Percentiles rank a stretch among this genome's conserved stretches.
Conservation (phyloP, 805 yeast genomes). For the Wickerhamomyces chambardii region DNA sequence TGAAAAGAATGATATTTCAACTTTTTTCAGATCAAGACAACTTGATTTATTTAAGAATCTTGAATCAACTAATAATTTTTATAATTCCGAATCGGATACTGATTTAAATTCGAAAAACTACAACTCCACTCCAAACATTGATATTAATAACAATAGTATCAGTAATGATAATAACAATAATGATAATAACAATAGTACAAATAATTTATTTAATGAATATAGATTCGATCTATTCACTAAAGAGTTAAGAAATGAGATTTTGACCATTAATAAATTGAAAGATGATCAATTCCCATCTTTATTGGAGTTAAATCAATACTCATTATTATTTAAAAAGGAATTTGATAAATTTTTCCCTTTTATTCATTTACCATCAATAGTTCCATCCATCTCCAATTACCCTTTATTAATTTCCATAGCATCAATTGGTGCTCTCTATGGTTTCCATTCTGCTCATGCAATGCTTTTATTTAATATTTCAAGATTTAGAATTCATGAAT, state of each 20-base stretch:
- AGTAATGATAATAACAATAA: too few relatives aligned
- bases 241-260: slow-evolving; percentile 43
- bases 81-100: too few relatives aligned
- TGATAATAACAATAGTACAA: too few relatives aligned
- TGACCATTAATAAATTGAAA: slow-evolving; percentile 41
- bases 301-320: slow-evolving; percentile 69
- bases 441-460: slow-evolving; percentile 74
- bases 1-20: slow-evolving; percentile 39
- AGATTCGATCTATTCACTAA: slow-evolving; percentile 33
- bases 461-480: slow-evolving; percentile 60
- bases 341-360: slow-evolving; percentile 81
- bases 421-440: slow-evolving; percentile 82
- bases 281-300: slow-evolving; percentile 63
- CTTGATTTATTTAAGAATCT: slow-evolving; percentile 50
- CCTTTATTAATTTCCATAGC: slow-evolving; percentile 77
- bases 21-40: slow-evolving; percentile 57
- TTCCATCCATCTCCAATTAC: slow-evolving; percentile 39
- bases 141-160: too few relatives aligned
- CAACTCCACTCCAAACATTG: too few relatives aligned
- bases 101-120: slow-evolving; percentile 10
- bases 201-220: too few relatives aligned
- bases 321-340: slow-evolving; percentile 64
- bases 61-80: too few relatives aligned
- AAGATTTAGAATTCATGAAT: slow-evolving; percentile 55
- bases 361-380: slow-evolving; percentile 61